Percentiles rank a stretch among this genome's conserved stretches.
phyloP scores from a whole-genome alignment of 2,329 filamentous ascomycete species.

The Graphilbum ipis-grandicollis region DNA sequence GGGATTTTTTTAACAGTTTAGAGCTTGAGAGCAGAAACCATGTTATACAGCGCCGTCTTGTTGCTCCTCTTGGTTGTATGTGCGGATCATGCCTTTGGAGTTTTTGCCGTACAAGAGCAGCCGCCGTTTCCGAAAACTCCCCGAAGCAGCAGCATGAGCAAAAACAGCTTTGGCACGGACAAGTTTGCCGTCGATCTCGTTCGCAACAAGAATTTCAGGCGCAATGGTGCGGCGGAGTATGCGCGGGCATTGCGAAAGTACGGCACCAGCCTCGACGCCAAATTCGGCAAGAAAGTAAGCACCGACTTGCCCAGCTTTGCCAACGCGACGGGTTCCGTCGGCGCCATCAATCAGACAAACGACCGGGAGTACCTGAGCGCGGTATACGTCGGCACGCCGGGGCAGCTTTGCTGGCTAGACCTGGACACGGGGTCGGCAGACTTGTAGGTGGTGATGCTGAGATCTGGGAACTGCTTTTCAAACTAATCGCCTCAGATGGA shows the following conservation, averaged over 20 bases:
- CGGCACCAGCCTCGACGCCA: constrained; percentile 13
- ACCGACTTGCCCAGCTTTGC: not conserved
- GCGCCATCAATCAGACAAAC: constrained; percentile 15
- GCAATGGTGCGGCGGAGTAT: constrained; percentile 16
- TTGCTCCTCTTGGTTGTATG: no score
- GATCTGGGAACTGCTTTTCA: no score
- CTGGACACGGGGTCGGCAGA: constrained; percentile 50
- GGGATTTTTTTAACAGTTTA: no score
- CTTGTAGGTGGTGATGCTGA: constrained; percentile 53
- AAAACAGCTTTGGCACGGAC: not conserved
- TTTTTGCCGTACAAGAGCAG: no score
- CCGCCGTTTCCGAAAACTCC: no score
- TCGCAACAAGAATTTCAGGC: constrained; percentile 16
- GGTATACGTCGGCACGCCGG: constrained; percentile 40
- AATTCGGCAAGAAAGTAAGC: constrained; percentile 1
- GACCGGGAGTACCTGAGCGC: constrained; percentile 44
- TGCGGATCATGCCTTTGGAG: no score
- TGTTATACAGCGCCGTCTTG: no score
- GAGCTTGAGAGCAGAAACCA: no score
- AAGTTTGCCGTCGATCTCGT: constrained; percentile 16
- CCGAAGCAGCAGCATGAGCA: no score
- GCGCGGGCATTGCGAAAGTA: constrained; percentile 20
- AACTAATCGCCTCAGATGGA: no score
- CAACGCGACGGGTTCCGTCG: constrained; percentile 8
- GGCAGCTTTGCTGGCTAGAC: constrained; percentile 44